These are phyloP conservation scores for Pyronema omphalodes DNA, from an alignment of 495 filamentous ascomycete species.

Conservation along the genomic window DNA sequence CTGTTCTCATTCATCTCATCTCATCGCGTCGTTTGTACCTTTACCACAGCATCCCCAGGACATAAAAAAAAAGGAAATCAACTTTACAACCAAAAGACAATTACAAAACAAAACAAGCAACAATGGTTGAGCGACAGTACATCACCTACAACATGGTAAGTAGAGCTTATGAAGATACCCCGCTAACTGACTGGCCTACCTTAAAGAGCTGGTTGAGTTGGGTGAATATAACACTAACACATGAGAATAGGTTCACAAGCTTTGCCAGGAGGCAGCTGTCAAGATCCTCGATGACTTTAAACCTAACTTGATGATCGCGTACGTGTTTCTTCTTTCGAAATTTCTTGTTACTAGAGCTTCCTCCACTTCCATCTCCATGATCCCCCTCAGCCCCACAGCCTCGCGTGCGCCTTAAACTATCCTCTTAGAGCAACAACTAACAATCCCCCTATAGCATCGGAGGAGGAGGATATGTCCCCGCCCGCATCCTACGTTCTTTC, in stretches of 20 bases:
- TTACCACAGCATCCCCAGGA: too few species aligned
- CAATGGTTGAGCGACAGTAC: constrained; percentile 77
- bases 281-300: constrained; percentile 66
- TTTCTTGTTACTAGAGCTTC: too few species aligned
- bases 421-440: neutral
- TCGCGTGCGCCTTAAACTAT: neutral
- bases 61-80: too few species aligned
- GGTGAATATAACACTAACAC: neutral
- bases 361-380: too few species aligned
- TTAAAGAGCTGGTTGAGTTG: neutral
- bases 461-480: constrained; percentile 91
- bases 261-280: constrained; percentile 70
- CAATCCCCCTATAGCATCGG: constrained; percentile 39
- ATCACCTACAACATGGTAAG: constrained; percentile 87
- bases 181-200: neutral
- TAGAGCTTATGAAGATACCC: neutral
- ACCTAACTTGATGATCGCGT: constrained; percentile 90
- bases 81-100: neutral
- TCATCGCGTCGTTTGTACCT: neutral
- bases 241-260: constrained; percentile 68
- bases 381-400: neutral
- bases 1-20: neutral
- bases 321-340: neutral
- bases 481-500: constrained; percentile 92
- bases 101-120: neutral